Evolutionary conservation across 1,284 basidiomycete genomes (phyloP).

Genomic region (Rhizoctonia solani): DNA sequence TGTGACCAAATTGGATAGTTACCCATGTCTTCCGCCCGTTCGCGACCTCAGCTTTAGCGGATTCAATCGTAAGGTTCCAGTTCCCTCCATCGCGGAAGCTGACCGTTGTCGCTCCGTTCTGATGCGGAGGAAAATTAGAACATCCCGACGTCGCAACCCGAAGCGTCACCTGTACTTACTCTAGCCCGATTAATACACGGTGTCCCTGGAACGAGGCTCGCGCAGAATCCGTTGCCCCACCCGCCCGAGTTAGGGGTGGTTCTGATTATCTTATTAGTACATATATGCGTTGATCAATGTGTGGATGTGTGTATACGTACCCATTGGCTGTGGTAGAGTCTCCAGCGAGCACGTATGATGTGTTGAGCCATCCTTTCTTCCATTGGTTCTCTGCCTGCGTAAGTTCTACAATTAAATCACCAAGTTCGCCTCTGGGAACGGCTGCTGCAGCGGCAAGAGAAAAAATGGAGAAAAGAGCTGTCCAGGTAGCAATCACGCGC

Average conservation of each 20-base stretch:
- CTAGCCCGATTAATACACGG: conserved; percentile 47
- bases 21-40: conserved; percentile 49
- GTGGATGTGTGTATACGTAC: background rate
- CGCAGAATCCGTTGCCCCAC: conserved; percentile 52
- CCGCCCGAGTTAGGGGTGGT: conserved; percentile 40
- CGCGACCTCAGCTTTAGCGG: conserved; percentile 47
- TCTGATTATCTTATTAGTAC: conserved; percentile 38
- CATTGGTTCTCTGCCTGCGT: background rate
- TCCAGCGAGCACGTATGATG: conserved; percentile 13
- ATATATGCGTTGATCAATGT: background rate
- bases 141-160: background rate
- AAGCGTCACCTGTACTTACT: conserved; percentile 40
- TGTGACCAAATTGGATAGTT: conserved; percentile 55
- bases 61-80: conserved; percentile 42
- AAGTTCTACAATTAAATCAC: background rate
- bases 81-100: conserved; percentile 50
- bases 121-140: conserved; percentile 6
- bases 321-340: conserved; percentile 21
- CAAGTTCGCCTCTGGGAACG: background rate
- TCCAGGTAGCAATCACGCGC: background rate
- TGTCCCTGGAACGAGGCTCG: conserved; percentile 45
- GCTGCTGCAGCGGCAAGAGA: background rate
- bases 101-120: conserved; percentile 52
- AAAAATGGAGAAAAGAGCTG: background rate
- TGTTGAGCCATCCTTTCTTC: conserved; percentile 2